These are phyloP conservation scores for Plenodomus biglobosus DNA, from an alignment of 2,329 filamentous ascomycete genomes.

Conservation along the genomic window DNA sequence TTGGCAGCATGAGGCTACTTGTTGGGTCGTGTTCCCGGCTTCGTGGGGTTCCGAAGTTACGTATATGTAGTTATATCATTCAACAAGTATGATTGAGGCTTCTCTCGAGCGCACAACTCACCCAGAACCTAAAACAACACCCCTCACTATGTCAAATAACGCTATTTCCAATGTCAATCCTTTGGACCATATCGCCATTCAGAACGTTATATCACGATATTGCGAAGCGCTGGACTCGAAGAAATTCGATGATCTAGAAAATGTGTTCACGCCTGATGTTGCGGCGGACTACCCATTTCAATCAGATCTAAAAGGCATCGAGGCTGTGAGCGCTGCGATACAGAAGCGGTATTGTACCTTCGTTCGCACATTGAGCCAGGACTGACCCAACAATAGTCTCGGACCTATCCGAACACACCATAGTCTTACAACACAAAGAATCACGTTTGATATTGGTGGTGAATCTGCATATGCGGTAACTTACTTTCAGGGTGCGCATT, in stretches of 20 bases:
- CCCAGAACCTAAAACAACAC: too few relatives aligned
- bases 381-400: constrained; percentile 30
- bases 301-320: constrained; percentile 35
- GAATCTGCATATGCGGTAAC: constrained; percentile 42
- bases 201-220: constrained; percentile 47
- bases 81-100: too few relatives aligned
- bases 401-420: constrained; percentile 48
- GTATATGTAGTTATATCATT: too few relatives aligned
- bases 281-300: constrained; percentile 47
- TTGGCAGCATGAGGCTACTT: too few relatives aligned
- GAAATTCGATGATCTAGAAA: constrained; percentile 40
- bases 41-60: background rate
- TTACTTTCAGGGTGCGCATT: constrained; percentile 48
- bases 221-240: constrained; percentile 51
- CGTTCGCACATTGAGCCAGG: background rate
- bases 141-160: background rate
- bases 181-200: constrained; percentile 42
- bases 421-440: constrained; percentile 47
- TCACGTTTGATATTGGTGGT: constrained; percentile 33
- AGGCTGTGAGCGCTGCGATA: constrained; percentile 39
- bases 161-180: background rate
- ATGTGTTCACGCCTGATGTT: constrained; percentile 47
- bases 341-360: constrained; percentile 30
- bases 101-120: background rate
- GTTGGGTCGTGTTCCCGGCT: too few relatives aligned